phyloP scores from a whole-genome alignment of 2,329 filamentous ascomycete genomes.

The Colletotrichum sp. region DNA sequence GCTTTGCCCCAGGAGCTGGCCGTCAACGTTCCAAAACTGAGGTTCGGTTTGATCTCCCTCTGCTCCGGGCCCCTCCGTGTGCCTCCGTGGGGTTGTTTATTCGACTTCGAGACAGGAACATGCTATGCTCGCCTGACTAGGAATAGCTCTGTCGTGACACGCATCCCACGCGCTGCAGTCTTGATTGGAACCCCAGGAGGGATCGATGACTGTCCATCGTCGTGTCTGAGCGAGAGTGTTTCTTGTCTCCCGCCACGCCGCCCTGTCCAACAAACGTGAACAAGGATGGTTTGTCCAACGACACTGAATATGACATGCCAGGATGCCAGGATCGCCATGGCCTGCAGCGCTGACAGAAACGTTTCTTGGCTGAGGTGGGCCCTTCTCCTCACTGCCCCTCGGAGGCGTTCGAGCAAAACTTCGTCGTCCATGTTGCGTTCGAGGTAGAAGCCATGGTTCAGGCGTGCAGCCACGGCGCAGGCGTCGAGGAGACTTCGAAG shows the following conservation, averaged over 20 bases:
- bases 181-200: background rate
- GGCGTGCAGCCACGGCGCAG: background rate
- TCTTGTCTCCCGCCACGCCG: background rate
- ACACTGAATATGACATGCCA: background rate
- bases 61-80: background rate
- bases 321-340: background rate
- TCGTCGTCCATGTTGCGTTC: background rate
- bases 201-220: background rate
- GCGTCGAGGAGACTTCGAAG: background rate
- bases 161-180: background rate
- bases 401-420: background rate
- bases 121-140: background rate
- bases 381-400: background rate
- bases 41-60: background rate
- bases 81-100: slow-evolving; percentile 3
- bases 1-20: background rate
- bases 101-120: slow-evolving; percentile 8
- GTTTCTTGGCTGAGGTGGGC: background rate
- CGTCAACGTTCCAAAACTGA: background rate
- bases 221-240: background rate
- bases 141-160: background rate
- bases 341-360: slow-evolving; percentile 15
- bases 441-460: background rate
- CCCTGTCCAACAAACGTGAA: background rate
- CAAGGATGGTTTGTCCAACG: background rate